These are phyloP conservation scores for Manihot esculenta DNA, from an alignment of 441 rosid genomes.

Conservation along the genomic window DNA sequence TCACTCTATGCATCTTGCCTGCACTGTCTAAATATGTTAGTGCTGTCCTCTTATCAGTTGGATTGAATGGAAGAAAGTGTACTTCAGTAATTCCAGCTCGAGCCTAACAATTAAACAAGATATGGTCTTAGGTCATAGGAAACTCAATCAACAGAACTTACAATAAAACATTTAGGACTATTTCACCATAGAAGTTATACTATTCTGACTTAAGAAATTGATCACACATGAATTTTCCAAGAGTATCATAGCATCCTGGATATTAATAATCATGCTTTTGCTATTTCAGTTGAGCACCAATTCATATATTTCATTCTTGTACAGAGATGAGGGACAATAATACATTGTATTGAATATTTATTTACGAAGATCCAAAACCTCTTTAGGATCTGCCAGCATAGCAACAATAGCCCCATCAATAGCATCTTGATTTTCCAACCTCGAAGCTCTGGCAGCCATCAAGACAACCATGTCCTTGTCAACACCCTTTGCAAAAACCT, in stretches of 20 bases:
- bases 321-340: neutral
- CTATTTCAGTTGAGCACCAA: neutral
- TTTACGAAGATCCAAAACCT: conserved; percentile 36
- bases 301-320: neutral
- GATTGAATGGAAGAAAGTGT: conserved; percentile 95
- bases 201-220: neutral
- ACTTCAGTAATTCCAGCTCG: conserved; percentile 85
- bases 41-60: conserved; percentile 93
- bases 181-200: neutral
- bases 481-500: conserved; percentile 62
- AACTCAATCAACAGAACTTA: neutral
- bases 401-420: conserved; percentile 73
- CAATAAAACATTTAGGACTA: neutral
- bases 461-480: conserved; percentile 64
- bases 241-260: neutral
- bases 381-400: conserved; percentile 72
- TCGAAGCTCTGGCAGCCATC: conserved; percentile 75
- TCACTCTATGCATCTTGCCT: conserved; percentile 85
- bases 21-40: conserved; percentile 71
- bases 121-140: conserved; percentile 6
- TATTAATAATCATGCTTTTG: neutral
- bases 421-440: conserved; percentile 77
- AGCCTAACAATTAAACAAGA: conserved; percentile 44
- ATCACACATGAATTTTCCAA: too few species aligned
- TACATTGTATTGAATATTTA: too few species aligned